A percentile compares a stretch with the other conserved stretches of the same genome.
Conservation (phyloP, 805 yeast species). For the Wickerhamiella alocasiicola region DNA sequence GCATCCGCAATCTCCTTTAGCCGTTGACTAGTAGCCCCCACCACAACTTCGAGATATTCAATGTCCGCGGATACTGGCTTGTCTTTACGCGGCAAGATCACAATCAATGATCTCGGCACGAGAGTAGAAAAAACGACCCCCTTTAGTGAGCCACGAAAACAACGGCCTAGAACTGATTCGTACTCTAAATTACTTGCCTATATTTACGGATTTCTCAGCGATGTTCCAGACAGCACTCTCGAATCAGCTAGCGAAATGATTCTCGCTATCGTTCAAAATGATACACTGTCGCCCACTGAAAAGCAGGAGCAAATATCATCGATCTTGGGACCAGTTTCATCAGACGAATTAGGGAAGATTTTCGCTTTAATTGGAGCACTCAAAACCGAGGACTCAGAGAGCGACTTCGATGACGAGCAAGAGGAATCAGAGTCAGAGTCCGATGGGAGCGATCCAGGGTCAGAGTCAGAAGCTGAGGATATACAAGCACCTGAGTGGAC, state of each 20-base stretch:
- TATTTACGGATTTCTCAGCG: slow-evolving; percentile 48
- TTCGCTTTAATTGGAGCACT: slow-evolving; percentile 21
- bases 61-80: slow-evolving; percentile 20
- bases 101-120: slow-evolving; percentile 56
- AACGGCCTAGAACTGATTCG: neutral
- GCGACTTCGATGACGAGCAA: slow-evolving; percentile 24
- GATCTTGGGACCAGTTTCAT: neutral
- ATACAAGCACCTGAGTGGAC: slow-evolving; percentile 12
- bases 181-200: slow-evolving; percentile 37
- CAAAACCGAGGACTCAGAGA: slow-evolving; percentile 24
- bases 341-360: neutral
- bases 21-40: no score
- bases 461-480: slow-evolving; percentile 11
- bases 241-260: slow-evolving; percentile 43
- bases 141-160: neutral
- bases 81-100: slow-evolving; percentile 53
- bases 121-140: slow-evolving; percentile 24
- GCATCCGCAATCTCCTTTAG: no score
- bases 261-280: neutral
- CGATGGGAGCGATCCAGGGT: slow-evolving; percentile 19
- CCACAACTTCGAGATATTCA: no score
- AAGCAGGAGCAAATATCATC: neutral
- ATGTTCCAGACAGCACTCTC: slow-evolving; percentile 62
- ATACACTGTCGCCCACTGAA: neutral
- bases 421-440: slow-evolving; percentile 8